Base-by-base conservation (phyloP, 148 eudicot species). In the Diospyros lotus region DNA sequence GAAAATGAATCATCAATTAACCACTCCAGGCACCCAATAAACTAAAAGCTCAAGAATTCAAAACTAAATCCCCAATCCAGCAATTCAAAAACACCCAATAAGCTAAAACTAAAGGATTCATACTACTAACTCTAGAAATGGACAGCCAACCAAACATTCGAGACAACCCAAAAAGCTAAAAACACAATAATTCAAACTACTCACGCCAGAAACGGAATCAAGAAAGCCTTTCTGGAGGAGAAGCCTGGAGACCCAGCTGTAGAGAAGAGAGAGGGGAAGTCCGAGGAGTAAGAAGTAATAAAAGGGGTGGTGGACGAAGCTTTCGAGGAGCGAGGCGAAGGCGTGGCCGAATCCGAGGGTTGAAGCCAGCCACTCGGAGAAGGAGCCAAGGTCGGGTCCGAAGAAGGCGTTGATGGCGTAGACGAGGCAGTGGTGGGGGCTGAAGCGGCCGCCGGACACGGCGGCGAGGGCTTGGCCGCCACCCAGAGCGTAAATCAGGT, bases 341-440 rank as follows among this genome's bases (percentile, higher is more conserved):
- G 39, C 46, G 8, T 66, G 58, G 13, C 79, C 91, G 14, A 82
- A 65, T 6, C 93, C 89, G n/a, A 90, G 42, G 28, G 86, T 84
- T n/a, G 86, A 79, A 9, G 89, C 82, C 0, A 94, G 84, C 98
- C 98, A 94, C 77, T 89, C 86, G 14, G 87, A 60, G 83, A 94
- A 94, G 3, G 98, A 94, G 74, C 98, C 98, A 69, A 94, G 85
- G 63, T 94, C 98, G 9, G 98, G 98, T 44, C 98, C 98, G 82
- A 94, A 90, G 81, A 94, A 94, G 77, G 98, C 93, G 90, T 94
- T 94, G 81, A 91, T 3, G 17, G 98, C 83, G 84, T 91, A 94
- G 59, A 80, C 76, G 11, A 94, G n/a, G 78, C 91, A 86, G 86
- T 94, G 98, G 81, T 91, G 96, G 1, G 94, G 97, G 66, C 90